These are phyloP conservation scores for Syzygium aromaticum DNA, from an alignment of 345 rosid genomes.

Conservation along the genomic window DNA sequence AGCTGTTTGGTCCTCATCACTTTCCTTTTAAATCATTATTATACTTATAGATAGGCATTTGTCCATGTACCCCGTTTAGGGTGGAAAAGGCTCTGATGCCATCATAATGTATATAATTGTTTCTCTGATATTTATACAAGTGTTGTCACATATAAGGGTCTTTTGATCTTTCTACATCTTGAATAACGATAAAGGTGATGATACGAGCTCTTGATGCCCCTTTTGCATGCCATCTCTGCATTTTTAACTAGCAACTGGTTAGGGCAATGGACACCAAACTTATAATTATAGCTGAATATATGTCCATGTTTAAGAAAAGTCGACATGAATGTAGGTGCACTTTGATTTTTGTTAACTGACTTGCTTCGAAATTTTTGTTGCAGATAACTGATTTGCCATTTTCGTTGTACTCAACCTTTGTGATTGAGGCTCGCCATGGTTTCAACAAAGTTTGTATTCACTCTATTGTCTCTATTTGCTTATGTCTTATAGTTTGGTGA, in stretches of 20 bases:
- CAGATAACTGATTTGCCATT: slow-evolving; percentile 97
- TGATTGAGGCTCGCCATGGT: slow-evolving; percentile 96
- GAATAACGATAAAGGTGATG: neutral
- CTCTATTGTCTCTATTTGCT: neutral
- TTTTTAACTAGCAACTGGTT: neutral
- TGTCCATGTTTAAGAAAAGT: neutral
- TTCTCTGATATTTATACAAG: neutral
- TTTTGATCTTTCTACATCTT: neutral
- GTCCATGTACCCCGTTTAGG: neutral
- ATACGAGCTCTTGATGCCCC: neutral
- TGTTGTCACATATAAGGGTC: neutral
- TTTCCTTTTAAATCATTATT: neutral
- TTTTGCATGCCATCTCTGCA: neutral
- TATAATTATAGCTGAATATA: neutral
- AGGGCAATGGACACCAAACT: neutral
- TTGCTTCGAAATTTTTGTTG: slow-evolving; percentile 8
- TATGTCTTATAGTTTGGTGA: slow-evolving; percentile 1
- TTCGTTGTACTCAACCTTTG: slow-evolving; percentile 93
- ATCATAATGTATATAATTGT: neutral
- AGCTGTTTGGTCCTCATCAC: neutral
- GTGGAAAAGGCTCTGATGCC: neutral
- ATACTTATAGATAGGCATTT: neutral
- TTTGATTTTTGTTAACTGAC: neutral
- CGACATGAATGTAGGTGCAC: neutral
- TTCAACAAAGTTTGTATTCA: slow-evolving; percentile 74